Evolutionary conservation across 345 rosid genomes (phyloP), one percentile per base, ranked within the genome.

Genomic region (Linum tenue): DNA sequence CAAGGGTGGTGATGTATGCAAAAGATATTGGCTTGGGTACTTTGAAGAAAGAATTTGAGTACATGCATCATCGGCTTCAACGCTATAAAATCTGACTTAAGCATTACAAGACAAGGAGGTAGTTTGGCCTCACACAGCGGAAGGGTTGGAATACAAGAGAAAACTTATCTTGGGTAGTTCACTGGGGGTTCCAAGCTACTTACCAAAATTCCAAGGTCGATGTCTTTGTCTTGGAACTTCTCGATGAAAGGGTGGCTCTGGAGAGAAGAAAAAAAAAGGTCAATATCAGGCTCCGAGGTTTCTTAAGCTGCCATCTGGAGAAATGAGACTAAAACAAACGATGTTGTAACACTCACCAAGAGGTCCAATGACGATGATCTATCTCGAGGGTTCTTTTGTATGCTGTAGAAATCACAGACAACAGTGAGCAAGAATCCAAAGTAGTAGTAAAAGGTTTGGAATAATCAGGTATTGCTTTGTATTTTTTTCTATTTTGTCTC

Each of bases 201-300:
- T 17, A 90, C 95, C 40, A 94, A 83, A 79, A 83, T 90, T 59
- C 73, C 90, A 35, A 94, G 91, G 69, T 88, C 82, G 15, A 94
- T 82, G 69, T 86, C 97, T 79, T 88, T 84, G 79, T 79, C 96
- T 79, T 90, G 92, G 2, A 88, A 94, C 77, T 94, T 94, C 63
- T 85, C 88, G 62, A 94, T 94, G 80, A 94, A 94, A 22, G 97
- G 86, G 64, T 94, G 96, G 72, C 76, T 74, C 99, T 94, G 90
- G 2, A 63, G 53, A 70, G 37, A 63, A 77, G 56, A 63, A 71
- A 74, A 40, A 41, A 39, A 65, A 15, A 22, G 61, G 57, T 57
- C 69, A 71, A 50, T 62, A 48, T 75, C 51, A 37, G 22, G 41
- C 44, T 57, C 17, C 36, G 39, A 16, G 63, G 12, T 44, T 44